A percentile compares a stretch with the other conserved stretches of the same genome.
Evolutionary conservation across 129 eudicot species (phyloP).

Genomic region (Ambrosia trifida): DNA sequence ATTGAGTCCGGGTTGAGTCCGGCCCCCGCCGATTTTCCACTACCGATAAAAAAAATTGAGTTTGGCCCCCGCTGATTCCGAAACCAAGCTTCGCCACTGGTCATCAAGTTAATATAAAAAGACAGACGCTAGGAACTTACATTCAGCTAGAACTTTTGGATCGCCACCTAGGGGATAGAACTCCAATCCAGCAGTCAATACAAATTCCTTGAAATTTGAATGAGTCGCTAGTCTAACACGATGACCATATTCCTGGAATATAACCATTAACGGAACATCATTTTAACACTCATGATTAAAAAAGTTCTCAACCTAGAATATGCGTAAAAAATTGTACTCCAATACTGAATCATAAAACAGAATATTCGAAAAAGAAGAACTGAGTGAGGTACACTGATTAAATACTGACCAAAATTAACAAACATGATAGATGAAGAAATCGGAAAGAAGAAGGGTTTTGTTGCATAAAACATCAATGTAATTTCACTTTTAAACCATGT

Average conservation of each 20-base stretch:
- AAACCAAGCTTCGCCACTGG: too few species aligned
- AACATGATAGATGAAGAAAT: slow-evolving; percentile 7
- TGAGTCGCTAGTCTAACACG: slow-evolving; percentile 98
- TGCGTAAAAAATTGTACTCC: slow-evolving; percentile 7
- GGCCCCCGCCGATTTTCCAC: too few species aligned
- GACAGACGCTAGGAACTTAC: slow-evolving; percentile 51
- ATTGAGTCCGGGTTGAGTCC: too few species aligned
- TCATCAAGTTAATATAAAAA: slow-evolving; percentile 20
- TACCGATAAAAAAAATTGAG: too few species aligned
- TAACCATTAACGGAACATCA: slow-evolving; percentile 20
- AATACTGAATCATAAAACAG: neutral
- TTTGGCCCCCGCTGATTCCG: too few species aligned
- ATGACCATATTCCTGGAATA: slow-evolving; percentile 93
- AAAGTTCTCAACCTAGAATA: neutral
- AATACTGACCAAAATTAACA: slow-evolving; percentile 12
- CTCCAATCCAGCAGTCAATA: slow-evolving; percentile 97
- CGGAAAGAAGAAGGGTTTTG: neutral
- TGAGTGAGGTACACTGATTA: neutral
- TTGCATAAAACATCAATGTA: neutral
- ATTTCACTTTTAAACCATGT: neutral
- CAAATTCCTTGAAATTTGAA: slow-evolving; percentile 94
- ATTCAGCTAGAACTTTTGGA: slow-evolving; percentile 97
- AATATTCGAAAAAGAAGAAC: neutral
- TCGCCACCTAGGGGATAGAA: slow-evolving; percentile 99
- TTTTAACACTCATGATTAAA: neutral